Evolutionary conservation across 257 asterid genomes (phyloP), one percentile per base, ranked within the genome.

Genomic region (Catharanthus roseus): DNA sequence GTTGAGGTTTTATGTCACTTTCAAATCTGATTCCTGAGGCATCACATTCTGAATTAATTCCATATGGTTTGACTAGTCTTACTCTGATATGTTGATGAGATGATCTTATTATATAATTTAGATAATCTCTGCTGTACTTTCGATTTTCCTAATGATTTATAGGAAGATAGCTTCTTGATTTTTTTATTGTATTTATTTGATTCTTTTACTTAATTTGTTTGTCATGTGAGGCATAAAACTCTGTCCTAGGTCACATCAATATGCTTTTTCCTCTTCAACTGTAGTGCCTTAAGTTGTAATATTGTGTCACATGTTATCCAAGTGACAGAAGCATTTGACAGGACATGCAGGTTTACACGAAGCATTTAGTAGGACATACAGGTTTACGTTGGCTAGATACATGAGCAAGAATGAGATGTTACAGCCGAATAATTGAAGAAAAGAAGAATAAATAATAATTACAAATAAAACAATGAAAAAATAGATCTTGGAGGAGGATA

Each of bases 31-130:
- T n/a, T 54, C 60, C 31, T n/a, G 31, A 5, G 31, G 6, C 60
- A 54, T 54, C 31, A 54, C 23, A 54, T 24, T n/a, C 10, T n/a
- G 29, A n/a, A 54, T 1, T 54, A 31, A 54, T 23, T 8, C 31
- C 60, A n/a, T 6, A 54, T 8, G 6, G 23, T 6, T 54, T 23
- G 15, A 15, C 31, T 54, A 18, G 16, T 4, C 60, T 54, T 0
- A 54, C 13, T 54, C 15, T 54, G 60, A n/a, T 54, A 54, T 54
- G 60, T 54, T 54, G 60, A 23, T n/a, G 60, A 54, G 31, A 54
- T 54, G 60, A 15, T 0, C 11, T n/a, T 23, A 23, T 6, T 54
- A n/a, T 10, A 54, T 54, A 9, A 23, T 23, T 9, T 54, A n/a
- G 31, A 54, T 54, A 54, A n/a, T 23, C 31, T 23, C 31, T n/a